Percentiles rank a stretch among this genome's conserved stretches.
phyloP scores from a whole-genome alignment of 345 rosid genomes.

The Eucalyptus curtisii region DNA sequence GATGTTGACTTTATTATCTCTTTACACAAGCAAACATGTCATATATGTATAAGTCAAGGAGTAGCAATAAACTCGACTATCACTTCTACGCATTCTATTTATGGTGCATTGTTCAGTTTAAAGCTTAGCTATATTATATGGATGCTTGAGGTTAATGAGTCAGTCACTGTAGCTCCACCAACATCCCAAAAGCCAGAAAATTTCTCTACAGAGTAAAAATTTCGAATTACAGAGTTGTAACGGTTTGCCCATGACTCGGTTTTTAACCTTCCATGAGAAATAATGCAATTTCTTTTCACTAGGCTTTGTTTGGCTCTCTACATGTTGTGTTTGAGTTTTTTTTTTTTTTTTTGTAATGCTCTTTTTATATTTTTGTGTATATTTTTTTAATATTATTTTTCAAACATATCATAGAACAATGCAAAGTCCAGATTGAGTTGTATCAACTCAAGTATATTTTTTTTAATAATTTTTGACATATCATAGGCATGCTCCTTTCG shows the following conservation, averaged over 20 bases:
- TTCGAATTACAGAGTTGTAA: too few relatives aligned
- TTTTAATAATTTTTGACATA: too few relatives aligned
- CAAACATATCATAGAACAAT: too few relatives aligned
- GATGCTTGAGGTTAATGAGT: not conserved
- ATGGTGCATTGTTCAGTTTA: not conserved
- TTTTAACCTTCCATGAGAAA: not conserved
- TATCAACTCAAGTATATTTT: too few relatives aligned
- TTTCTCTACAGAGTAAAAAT: too few relatives aligned
- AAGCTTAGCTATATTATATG: not conserved
- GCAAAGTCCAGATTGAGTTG: too few relatives aligned
- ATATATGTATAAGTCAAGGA: not conserved
- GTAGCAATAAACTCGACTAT: not conserved
- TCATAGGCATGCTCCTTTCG: not conserved
- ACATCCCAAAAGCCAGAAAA: not conserved
- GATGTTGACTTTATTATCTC: not conserved
- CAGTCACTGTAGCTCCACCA: not conserved
- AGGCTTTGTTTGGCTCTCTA: not conserved
- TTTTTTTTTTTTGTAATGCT: not conserved
- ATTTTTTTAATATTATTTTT: too few relatives aligned
- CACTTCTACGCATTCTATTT: not conserved
- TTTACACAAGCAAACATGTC: not conserved
- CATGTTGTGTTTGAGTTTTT: not conserved
- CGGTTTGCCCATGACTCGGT: not conserved
- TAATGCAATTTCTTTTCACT: not conserved
- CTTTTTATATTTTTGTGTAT: not conserved